Evolutionary conservation across 2,329 filamentous ascomycete genomes (phyloP).

Genomic region (Xylariales sp.): DNA sequence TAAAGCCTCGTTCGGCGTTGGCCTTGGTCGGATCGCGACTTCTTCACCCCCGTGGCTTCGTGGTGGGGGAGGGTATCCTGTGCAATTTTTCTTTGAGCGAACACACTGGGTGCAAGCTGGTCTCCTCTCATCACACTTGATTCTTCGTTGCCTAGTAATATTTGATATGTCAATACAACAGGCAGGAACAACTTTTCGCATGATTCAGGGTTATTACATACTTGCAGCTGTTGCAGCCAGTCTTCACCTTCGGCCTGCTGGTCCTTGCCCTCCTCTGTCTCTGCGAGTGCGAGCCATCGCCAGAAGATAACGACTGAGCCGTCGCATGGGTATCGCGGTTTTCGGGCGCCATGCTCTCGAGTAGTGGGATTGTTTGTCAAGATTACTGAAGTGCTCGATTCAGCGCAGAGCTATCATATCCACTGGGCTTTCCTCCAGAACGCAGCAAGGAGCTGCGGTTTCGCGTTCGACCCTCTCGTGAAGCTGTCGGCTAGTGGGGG

Average conservation of each 20-base stretch:
- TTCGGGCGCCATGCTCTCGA: slow-evolving; percentile 6
- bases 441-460: no score
- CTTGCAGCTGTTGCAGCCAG: slow-evolving; percentile 65
- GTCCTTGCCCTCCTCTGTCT: slow-evolving; percentile 42
- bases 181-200: no score
- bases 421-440: no score
- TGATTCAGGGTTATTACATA: slow-evolving; percentile 45
- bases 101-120: slow-evolving; percentile 58
- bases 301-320: slow-evolving; percentile 10
- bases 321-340: slow-evolving; percentile 10
- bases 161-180: background rate
- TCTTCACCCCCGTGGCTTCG: slow-evolving; percentile 30
- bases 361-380: no score
- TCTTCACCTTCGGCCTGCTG: slow-evolving; percentile 61
- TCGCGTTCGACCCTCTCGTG: no score
- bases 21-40: slow-evolving; percentile 46
- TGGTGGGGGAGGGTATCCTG: slow-evolving; percentile 57
- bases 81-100: slow-evolving; percentile 52
- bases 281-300: slow-evolving; percentile 21
- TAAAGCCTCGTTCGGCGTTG: slow-evolving; percentile 19
- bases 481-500: no score
- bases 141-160: slow-evolving; percentile 48
- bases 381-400: no score
- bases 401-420: no score
- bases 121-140: slow-evolving; percentile 63